These are phyloP conservation scores for Gnetum montanum DNA, from an alignment of 75 land plant genomes.

Conservation along the genomic window DNA sequence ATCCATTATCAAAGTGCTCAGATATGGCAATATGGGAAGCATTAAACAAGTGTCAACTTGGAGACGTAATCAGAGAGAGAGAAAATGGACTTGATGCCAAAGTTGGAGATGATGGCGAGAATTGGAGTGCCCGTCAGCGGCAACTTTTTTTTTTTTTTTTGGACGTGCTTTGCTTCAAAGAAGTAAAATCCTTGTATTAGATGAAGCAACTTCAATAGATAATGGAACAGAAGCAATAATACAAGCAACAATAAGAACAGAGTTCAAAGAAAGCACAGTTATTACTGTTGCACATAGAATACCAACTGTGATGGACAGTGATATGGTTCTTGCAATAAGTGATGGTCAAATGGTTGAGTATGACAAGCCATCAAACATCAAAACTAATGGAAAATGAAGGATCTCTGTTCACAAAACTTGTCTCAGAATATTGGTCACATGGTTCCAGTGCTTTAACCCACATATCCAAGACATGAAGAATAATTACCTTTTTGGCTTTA, in stretches of 20 bases:
- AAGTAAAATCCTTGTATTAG: slow-evolving; percentile 21
- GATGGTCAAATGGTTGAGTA: slow-evolving; percentile 76
- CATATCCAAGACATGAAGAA: too few relatives aligned
- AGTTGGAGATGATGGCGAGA: slow-evolving; percentile 23
- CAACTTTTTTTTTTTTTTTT: slow-evolving; percentile 20
- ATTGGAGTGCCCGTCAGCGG: slow-evolving; percentile 26
- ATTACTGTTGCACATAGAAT: too few relatives aligned
- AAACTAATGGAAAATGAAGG: slow-evolving; percentile 55
- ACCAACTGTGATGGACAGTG: too few relatives aligned
- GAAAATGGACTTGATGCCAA: slow-evolving; percentile 10
- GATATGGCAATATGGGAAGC: slow-evolving; percentile 42
- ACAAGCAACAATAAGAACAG: slow-evolving; percentile 13
- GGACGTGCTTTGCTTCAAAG: slow-evolving; percentile 18
- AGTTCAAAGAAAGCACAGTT: slow-evolving; percentile 29
- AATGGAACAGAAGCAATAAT: slow-evolving; percentile 17
- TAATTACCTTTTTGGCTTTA: too few relatives aligned
- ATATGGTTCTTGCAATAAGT: too few relatives aligned
- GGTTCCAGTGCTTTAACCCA: slow-evolving; percentile 13
- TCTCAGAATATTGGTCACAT: slow-evolving; percentile 82
- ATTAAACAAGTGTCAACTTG: slow-evolving; percentile 31
- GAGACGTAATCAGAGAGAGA: slow-evolving; percentile 21
- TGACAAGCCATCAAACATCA: slow-evolving; percentile 52
- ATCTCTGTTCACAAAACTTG: slow-evolving; percentile 67
- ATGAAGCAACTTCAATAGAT: slow-evolving; percentile 27
- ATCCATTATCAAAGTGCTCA: slow-evolving; percentile 25